A percentile compares a stretch with the other conserved stretches of the same genome.
Conservation (phyloP, 345 rosid genomes). For the Pistacia atlantica region DNA sequence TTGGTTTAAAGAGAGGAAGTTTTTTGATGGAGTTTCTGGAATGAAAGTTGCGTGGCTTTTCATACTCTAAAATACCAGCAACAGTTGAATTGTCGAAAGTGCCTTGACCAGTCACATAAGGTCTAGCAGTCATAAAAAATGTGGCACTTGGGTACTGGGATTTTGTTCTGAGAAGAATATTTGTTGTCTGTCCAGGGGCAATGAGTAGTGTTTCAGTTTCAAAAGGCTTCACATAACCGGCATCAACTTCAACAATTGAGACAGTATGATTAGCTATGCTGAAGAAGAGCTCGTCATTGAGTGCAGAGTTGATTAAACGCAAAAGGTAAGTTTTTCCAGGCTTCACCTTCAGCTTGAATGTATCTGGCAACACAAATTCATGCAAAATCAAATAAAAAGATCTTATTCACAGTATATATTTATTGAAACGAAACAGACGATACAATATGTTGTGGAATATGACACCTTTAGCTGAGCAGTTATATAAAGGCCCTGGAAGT, state of each 20-base stretch:
- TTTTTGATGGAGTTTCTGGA: conserved; percentile 31
- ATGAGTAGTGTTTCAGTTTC: conserved; percentile 38
- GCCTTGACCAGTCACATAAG: conserved; percentile 67
- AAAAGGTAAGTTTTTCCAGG: conserved; percentile 50
- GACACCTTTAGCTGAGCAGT: conserved; percentile 72
- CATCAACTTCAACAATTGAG: conserved; percentile 48
- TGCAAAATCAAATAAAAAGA: conserved; percentile 9
- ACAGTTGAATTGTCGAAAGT: conserved; percentile 53
- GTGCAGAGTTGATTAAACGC: conserved; percentile 50
- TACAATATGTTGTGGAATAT: no score
- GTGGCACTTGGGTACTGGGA: conserved; percentile 40
- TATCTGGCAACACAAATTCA: conserved; percentile 29
- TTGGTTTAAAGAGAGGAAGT: conserved; percentile 48
- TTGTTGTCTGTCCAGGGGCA: conserved; percentile 54
- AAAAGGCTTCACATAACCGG: conserved; percentile 43
- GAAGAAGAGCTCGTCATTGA: conserved; percentile 58
- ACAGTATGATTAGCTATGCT: conserved; percentile 53
- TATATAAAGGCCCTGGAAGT: conserved; percentile 74
- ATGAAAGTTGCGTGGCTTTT: conserved; percentile 27
- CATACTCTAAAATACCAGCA: conserved; percentile 44
- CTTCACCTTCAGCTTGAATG: conserved; percentile 49
- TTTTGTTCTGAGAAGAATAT: conserved; percentile 49
- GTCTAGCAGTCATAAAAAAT: conserved; percentile 62
- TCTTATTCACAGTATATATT: background rate
- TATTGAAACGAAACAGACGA: no score